Conservation (phyloP, 495 filamentous ascomycete species). For the Aspergillus diversus region DNA sequence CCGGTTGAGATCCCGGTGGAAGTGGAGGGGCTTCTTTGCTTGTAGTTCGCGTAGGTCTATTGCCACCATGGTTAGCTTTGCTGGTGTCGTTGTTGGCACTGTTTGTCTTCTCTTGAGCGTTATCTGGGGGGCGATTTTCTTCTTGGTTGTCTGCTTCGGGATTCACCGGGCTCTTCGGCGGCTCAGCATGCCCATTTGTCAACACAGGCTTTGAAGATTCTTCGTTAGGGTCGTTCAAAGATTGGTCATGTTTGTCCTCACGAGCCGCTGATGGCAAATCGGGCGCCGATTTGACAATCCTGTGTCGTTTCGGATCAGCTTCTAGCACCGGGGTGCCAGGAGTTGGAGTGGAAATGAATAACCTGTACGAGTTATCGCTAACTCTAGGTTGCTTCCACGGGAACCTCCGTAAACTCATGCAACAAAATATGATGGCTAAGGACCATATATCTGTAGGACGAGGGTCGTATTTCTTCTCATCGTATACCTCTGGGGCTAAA, state of each 20-base stretch:
- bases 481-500: conserved; percentile 95
- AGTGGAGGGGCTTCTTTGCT: conserved; percentile 57
- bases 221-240: conserved; percentile 10
- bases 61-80: conserved; percentile 26
- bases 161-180: conserved; percentile 22
- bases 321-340: conserved; percentile 55
- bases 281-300: conserved; percentile 40
- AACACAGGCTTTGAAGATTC: conserved; percentile 15
- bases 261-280: conserved; percentile 36
- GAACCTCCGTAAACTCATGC: conserved; percentile 94
- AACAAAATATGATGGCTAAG: conserved; percentile 97
- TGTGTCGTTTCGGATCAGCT: conserved; percentile 42
- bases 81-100: conserved; percentile 30
- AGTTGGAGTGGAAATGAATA: conserved; percentile 80
- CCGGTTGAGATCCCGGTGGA: conserved; percentile 29
- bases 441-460: conserved; percentile 97
- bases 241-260: conserved; percentile 30
- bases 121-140: conserved; percentile 29
- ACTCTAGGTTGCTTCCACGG: conserved; percentile 95
- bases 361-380: conserved; percentile 90
- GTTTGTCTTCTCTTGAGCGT: conserved; percentile 26
- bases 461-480: conserved; percentile 91
- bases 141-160: conserved; percentile 22
- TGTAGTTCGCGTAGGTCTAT: conserved; percentile 40
- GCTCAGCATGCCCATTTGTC: conserved; percentile 17